Percentiles rank a stretch among this genome's conserved stretches.
phyloP scores from a whole-genome alignment of 208 protist genomes.

The Crithidia brevicula region DNA sequence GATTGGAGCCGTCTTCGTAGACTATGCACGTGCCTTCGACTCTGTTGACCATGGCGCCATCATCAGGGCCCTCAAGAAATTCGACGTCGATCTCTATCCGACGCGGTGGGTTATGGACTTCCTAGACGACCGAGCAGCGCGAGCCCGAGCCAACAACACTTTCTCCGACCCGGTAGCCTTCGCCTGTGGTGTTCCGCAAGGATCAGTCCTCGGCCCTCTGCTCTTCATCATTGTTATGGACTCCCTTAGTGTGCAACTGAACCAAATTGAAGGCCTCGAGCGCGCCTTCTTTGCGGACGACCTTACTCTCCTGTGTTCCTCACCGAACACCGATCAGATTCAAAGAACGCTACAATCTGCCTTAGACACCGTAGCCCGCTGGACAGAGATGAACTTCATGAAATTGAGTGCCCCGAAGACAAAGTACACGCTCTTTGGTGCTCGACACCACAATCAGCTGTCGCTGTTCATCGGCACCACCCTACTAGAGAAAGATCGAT shows the following conservation, averaged over 20 bases:
- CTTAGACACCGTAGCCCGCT: not conserved
- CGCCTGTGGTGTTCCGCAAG: conserved; percentile 25
- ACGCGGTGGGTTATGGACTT: not conserved
- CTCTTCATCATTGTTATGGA: conserved; percentile 31
- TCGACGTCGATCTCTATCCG: not conserved
- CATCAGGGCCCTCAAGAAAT: not conserved
- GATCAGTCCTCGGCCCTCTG: conserved; percentile 26
- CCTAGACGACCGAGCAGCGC: not conserved
- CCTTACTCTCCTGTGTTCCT: too few species aligned
- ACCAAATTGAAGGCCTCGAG: not conserved
- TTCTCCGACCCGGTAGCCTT: conserved; percentile 3
- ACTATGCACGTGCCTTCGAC: too few species aligned
- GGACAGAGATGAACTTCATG: conserved; percentile 18
- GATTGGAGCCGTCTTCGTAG: too few species aligned
- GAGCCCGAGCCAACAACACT: not conserved
- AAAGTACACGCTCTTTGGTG: conserved; percentile 23
- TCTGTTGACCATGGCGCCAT: too few species aligned
- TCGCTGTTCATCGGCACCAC: not conserved
- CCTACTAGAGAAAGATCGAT: not conserved
- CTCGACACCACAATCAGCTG: not conserved
- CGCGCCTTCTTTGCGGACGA: conserved; percentile 36
- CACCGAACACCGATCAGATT: too few species aligned
- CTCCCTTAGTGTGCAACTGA: conserved; percentile 7
- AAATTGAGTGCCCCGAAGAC: conserved; percentile 15
- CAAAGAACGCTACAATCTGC: not conserved